Percentiles rank a stretch among this genome's conserved stretches.
These are phyloP conservation scores for Ananas comosus DNA, from an alignment of 176 grass and related monocot genomes.

Conservation along the genomic window DNA sequence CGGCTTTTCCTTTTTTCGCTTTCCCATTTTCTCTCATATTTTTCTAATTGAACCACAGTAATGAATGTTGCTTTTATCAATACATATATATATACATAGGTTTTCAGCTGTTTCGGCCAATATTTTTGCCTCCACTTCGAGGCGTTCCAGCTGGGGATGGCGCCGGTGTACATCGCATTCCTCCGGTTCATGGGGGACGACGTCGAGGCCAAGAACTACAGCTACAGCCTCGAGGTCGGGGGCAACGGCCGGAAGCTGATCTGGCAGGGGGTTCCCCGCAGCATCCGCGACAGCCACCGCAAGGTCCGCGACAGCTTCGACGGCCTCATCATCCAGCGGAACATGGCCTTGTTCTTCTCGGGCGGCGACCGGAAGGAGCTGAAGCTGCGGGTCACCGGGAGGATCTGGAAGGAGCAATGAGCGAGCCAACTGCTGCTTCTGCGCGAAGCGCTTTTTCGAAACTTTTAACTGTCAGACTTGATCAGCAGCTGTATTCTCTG, in stretches of 20 bases:
- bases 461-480: neutral
- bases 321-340: conserved; percentile 91
- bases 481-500: neutral
- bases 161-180: conserved; percentile 91
- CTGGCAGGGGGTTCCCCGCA: conserved; percentile 93
- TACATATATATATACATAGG: conserved; percentile 26
- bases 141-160: conserved; percentile 78
- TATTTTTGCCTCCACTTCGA: conserved; percentile 96
- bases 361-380: conserved; percentile 85
- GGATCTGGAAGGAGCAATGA: conserved; percentile 89
- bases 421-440: neutral
- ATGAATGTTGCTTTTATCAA: neutral
- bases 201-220: conserved; percentile 76
- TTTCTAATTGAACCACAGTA: neutral
- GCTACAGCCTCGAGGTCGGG: conserved; percentile 92
- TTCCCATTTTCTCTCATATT: neutral
- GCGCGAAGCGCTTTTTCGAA: neutral
- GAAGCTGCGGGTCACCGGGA: conserved; percentile 79
- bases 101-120: conserved; percentile 95
- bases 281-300: conserved; percentile 86
- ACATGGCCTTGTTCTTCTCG: conserved; percentile 94
- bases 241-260: conserved; percentile 79
- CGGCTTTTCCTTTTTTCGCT: no score
- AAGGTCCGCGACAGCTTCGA: conserved; percentile 93
- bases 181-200: conserved; percentile 93